These are phyloP conservation scores for Cordyceps javanica DNA, from an alignment of 2,329 filamentous ascomycete species.

Conservation along the genomic window DNA sequence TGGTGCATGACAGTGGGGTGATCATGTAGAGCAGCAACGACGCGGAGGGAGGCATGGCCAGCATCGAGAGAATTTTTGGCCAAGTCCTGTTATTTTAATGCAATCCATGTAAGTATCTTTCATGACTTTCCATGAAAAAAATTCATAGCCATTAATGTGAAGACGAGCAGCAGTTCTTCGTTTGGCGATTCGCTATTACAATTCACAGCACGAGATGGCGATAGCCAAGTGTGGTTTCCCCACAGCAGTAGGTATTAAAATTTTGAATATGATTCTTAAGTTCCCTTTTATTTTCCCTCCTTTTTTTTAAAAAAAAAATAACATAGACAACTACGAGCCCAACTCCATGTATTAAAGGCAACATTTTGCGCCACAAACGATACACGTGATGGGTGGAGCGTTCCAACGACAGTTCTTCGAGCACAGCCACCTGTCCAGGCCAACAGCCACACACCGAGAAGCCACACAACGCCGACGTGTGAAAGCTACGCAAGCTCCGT, in stretches of 20 bases:
- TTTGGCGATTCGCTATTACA: too few relatives aligned
- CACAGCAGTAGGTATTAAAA: too few relatives aligned
- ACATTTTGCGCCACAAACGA: not conserved
- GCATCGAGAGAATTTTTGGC: not conserved
- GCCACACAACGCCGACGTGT: not conserved
- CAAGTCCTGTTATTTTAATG: too few relatives aligned
- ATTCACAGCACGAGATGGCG: too few relatives aligned
- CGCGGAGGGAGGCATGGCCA: not conserved
- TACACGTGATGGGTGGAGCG: conserved; percentile 11
- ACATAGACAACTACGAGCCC: not conserved
- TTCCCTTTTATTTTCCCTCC: too few relatives aligned
- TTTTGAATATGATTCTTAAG: too few relatives aligned
- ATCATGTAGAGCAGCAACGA: not conserved
- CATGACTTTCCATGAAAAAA: too few relatives aligned
- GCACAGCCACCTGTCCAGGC: not conserved
- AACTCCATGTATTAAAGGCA: not conserved
- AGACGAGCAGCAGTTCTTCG: too few relatives aligned
- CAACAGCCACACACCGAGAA: too few relatives aligned
- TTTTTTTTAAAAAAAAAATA: not conserved
- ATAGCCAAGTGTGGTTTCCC: too few relatives aligned
- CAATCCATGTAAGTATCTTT: too few relatives aligned
- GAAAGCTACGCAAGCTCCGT: conserved; percentile 14
- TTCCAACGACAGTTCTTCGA: not conserved
- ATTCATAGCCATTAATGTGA: too few relatives aligned
- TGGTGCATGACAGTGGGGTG: not conserved